phyloP scores from a whole-genome alignment of 2,329 filamentous ascomycete species.

The Neopestalotiopsis sp. region DNA sequence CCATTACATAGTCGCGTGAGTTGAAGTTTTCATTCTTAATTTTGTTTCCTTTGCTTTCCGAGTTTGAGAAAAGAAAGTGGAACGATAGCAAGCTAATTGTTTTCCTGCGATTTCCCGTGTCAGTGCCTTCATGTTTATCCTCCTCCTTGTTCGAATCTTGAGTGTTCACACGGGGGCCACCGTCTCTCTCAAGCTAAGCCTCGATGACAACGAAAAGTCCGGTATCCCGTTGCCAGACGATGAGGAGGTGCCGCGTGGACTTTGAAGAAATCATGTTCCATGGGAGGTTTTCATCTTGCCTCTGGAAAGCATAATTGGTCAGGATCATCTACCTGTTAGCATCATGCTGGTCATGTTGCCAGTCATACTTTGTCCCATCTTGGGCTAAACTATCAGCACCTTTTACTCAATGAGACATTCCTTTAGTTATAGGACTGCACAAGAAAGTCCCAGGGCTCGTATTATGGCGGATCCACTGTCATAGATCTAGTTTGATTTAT shows the following conservation, averaged over 20 bases:
- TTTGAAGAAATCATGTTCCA: not conserved
- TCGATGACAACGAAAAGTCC: not conserved
- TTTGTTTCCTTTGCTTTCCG: not conserved
- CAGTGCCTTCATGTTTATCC: not conserved
- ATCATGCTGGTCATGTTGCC: not conserved
- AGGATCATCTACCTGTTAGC: not conserved
- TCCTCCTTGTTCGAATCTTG: not conserved
- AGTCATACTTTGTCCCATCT: no score
- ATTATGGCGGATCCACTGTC: no score
- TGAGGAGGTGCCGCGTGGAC: not conserved
- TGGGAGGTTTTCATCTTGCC: not conserved
- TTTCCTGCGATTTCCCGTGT: no score
- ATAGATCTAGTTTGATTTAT: no score
- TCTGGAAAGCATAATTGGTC: not conserved
- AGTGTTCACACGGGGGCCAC: not conserved
- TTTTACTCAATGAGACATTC: not conserved
- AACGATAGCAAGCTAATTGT: not conserved
- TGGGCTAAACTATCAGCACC: no score
- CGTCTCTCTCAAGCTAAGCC: not conserved
- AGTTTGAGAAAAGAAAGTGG: not conserved
- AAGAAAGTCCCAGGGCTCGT: no score
- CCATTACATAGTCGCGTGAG: not conserved
- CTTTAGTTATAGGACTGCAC: not conserved
- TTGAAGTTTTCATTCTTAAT: not conserved
- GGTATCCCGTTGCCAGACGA: not conserved